Evolutionary conservation across 306 rosid species (phyloP).

Genomic region (Rosa lucieae): DNA sequence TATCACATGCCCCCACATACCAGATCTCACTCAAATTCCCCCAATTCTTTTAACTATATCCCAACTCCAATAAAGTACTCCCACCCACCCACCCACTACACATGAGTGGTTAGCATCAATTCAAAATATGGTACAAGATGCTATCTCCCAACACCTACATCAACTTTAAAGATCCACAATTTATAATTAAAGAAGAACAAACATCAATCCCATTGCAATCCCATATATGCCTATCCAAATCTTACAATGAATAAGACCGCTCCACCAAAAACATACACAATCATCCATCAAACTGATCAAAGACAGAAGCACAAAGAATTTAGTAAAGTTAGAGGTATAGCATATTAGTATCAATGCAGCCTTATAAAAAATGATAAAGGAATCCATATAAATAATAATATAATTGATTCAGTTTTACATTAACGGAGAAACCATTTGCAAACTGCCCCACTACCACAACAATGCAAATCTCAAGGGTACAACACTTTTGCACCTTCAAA

Average conservation of each 20-base stretch:
- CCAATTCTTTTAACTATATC: constrained; percentile 10
- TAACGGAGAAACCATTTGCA: constrained; percentile 2
- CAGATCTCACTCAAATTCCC: constrained; percentile 9
- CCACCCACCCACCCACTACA: constrained; percentile 26
- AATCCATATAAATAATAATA: constrained; percentile 18
- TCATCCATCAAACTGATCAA: background rate
- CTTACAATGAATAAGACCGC: background rate
- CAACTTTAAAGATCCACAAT: constrained; percentile 7
- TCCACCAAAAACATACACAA: constrained; percentile 3
- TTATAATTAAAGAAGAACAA: background rate
- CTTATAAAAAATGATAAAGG: constrained; percentile 14
- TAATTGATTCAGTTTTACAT: constrained; percentile 23
- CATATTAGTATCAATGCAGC: background rate
- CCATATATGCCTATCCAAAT: background rate
- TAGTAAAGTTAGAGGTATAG: background rate
- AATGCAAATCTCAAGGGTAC: constrained; percentile 12
- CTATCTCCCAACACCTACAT: constrained; percentile 6
- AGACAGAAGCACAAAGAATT: background rate
- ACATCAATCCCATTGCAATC: background rate
- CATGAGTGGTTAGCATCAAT: constrained; percentile 19
- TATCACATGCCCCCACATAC: constrained; percentile 33
- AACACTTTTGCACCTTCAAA: constrained; percentile 16
- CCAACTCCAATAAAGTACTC: constrained; percentile 23
- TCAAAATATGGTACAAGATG: constrained; percentile 14
- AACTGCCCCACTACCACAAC: background rate